phyloP scores from a whole-genome alignment of 176 grass and related monocot species.

The Cenchrus americanus region DNA sequence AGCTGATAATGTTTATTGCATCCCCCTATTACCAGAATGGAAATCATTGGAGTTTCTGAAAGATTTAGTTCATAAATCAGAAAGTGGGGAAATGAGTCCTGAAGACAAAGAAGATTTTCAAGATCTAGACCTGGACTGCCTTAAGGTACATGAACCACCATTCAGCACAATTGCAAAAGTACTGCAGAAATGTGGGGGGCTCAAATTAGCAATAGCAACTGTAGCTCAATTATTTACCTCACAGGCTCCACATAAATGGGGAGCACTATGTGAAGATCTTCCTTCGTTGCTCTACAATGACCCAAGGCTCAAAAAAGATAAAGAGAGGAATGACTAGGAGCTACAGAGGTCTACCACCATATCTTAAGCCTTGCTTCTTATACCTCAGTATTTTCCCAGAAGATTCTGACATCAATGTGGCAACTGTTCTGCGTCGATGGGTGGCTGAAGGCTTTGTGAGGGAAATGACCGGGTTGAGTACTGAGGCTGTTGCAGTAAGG shows the following conservation, averaged over 20 bases:
- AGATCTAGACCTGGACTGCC: not conserved
- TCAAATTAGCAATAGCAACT: slow-evolving; percentile 1
- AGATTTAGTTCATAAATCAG: slow-evolving; percentile 1
- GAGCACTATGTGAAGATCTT: slow-evolving; percentile 5
- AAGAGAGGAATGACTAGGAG: not conserved
- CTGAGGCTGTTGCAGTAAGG: not conserved
- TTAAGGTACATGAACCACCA: not conserved
- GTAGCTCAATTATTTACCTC: not conserved
- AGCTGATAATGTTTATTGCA: not conserved
- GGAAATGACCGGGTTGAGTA: not conserved
- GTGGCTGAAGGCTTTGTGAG: slow-evolving; percentile 14
- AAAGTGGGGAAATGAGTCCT: not conserved
- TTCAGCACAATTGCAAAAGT: not conserved
- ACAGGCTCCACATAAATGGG: not conserved
- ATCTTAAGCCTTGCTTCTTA: slow-evolving; percentile 20
- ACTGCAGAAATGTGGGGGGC: not conserved
- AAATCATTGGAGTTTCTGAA: not conserved
- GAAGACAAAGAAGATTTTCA: not conserved
- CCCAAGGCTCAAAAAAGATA: not conserved
- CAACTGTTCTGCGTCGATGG: not conserved
- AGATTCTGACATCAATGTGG: not conserved
- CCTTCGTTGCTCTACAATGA: slow-evolving; percentile 21
- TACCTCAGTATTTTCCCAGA: slow-evolving; percentile 17
- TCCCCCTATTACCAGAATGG: not conserved
- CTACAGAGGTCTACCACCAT: not conserved